Evolutionary conservation across 2,329 filamentous ascomycete species (phyloP).

Genomic region (Gremmenia infestans): DNA sequence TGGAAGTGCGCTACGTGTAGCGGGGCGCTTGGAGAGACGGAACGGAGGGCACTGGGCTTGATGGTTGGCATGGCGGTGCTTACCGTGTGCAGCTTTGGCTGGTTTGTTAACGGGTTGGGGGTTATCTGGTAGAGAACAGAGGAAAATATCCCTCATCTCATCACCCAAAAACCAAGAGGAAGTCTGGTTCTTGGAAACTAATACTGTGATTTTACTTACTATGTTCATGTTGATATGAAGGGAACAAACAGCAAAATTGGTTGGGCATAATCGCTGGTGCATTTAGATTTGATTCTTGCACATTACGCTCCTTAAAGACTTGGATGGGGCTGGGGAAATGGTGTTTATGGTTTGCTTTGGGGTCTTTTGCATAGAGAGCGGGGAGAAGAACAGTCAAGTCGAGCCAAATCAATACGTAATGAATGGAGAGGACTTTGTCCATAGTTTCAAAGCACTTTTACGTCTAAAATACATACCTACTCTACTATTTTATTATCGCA

Average conservation of each 20-base stretch:
- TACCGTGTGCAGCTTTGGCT: constrained; percentile 57
- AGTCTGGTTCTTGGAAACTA: too few species aligned
- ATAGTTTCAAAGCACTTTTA: too few species aligned
- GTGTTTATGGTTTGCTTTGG: constrained; percentile 15
- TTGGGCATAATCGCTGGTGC: constrained; percentile 5
- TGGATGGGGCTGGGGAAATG: constrained; percentile 9
- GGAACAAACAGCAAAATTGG: not conserved
- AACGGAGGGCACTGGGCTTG: constrained; percentile 45
- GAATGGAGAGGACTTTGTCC: not conserved
- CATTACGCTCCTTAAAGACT: constrained; percentile 15
- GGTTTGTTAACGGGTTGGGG: constrained; percentile 51
- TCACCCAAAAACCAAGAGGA: too few species aligned
- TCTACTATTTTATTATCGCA: too few species aligned
- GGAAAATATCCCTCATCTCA: too few species aligned
- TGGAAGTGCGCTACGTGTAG: constrained; percentile 56
- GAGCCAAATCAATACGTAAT: constrained; percentile 3
- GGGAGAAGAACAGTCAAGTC: not conserved
- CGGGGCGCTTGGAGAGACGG: constrained; percentile 43
- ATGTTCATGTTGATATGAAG: constrained; percentile 1
- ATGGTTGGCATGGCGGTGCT: constrained; percentile 49
- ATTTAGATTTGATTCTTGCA: not conserved
- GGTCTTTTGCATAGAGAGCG: constrained; percentile 21
- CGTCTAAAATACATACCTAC: too few species aligned
- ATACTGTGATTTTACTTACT: too few species aligned
- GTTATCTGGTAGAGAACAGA: constrained; percentile 27